Evolutionary conservation across 352 stramenopile genomes (phyloP).

Genomic region (Phytophthora hibernalis): DNA sequence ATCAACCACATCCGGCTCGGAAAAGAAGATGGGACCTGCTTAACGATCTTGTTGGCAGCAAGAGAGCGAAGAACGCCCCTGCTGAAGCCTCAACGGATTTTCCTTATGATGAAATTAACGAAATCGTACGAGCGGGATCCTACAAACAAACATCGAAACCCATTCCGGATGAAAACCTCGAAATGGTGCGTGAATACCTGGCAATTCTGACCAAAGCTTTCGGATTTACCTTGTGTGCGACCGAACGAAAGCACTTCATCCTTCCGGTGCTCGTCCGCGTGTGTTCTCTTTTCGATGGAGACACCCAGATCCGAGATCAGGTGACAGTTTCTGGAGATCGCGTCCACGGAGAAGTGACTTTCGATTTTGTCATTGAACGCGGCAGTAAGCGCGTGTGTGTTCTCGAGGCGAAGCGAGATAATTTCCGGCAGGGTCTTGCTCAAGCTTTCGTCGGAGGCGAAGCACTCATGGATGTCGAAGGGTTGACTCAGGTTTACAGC

Average conservation of each 20-base stretch:
- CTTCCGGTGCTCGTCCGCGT: slow-evolving; percentile 34
- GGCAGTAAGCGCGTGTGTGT: slow-evolving; percentile 35
- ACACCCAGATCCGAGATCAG: background rate
- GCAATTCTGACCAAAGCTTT: background rate
- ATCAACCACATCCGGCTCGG: background rate
- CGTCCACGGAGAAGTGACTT: background rate
- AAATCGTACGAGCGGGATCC: background rate
- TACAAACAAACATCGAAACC: background rate
- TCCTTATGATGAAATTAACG: background rate
- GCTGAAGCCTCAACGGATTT: background rate
- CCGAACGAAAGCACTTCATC: slow-evolving; percentile 35
- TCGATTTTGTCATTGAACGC: slow-evolving; percentile 40
- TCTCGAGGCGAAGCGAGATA: slow-evolving; percentile 33
- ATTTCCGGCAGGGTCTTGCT: slow-evolving; percentile 34
- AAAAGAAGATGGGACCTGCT: background rate
- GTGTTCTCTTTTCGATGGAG: background rate
- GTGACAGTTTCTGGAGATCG: too few species aligned
- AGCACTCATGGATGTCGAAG: slow-evolving; percentile 39
- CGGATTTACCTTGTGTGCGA: slow-evolving; percentile 12
- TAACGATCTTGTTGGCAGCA: background rate
- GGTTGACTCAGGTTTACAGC: slow-evolving; percentile 35
- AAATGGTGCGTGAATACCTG: slow-evolving; percentile 27
- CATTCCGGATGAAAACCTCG: slow-evolving; percentile 29
- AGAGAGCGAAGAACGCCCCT: background rate
- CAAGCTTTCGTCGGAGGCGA: slow-evolving; percentile 38